phyloP scores from a whole-genome alignment of 1,284 basidiomycete species.

The Cutaneotrichosporon arboriforme region DNA sequence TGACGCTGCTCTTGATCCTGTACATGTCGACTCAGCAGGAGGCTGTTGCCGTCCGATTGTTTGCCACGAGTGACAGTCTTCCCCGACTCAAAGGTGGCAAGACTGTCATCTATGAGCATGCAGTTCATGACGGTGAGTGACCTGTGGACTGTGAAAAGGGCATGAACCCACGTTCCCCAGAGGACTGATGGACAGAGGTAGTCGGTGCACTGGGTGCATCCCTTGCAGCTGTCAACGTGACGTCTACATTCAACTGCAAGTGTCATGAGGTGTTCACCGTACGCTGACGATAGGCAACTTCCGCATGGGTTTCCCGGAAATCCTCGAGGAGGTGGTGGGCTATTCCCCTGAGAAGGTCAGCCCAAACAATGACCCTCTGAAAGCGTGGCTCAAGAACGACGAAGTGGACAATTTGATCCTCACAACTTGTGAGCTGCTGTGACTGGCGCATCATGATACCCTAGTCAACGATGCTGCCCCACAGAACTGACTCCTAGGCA shows the following conservation, averaged over 20 bases:
- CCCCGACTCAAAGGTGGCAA: constrained; percentile 58
- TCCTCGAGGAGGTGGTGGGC: neutral
- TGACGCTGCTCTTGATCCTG: no score
- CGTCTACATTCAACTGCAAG: constrained; percentile 32
- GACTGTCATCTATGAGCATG: constrained; percentile 55
- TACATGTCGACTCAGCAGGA: no score
- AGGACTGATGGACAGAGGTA: neutral
- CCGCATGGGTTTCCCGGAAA: neutral
- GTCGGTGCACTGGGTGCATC: neutral
- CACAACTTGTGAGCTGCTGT: constrained; percentile 3
- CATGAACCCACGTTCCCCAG: no score
- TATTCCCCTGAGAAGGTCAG: neutral
- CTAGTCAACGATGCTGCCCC: neutral
- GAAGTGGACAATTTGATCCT: constrained; percentile 4
- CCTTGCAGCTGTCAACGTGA: neutral
- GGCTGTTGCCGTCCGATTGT: no score
- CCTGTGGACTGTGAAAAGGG: no score
- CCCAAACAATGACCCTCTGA: neutral
- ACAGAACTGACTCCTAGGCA: neutral
- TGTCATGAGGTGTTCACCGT: constrained; percentile 21
- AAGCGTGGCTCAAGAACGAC: constrained; percentile 1
- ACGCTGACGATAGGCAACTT: constrained; percentile 1
- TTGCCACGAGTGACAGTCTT: no score
- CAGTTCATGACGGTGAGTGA: neutral
- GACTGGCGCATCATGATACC: neutral